Evolutionary conservation across 441 rosid genomes (phyloP).

Genomic region (Gossypium davidsonii): DNA sequence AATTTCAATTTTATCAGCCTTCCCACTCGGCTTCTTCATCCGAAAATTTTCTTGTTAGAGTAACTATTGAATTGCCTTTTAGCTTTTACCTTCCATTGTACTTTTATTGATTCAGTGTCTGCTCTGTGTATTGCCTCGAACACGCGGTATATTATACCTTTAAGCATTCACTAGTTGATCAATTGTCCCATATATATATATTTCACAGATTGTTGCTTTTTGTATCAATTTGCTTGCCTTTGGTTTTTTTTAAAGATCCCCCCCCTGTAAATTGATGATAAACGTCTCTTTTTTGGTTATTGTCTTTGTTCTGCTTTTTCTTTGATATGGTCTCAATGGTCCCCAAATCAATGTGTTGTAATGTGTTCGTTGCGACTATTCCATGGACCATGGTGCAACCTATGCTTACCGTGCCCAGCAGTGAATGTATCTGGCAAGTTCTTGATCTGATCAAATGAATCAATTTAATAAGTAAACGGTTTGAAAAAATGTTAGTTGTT

Average conservation of each 20-base stretch:
- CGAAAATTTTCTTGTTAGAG: not conserved
- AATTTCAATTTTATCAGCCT: constrained; percentile 16
- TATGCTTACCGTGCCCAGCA: not conserved
- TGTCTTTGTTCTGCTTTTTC: not conserved
- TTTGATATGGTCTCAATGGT: not conserved
- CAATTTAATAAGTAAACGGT: too few species aligned
- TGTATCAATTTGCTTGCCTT: not conserved
- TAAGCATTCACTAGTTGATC: not conserved
- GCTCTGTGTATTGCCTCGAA: not conserved
- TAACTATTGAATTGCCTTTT: constrained; percentile 10
- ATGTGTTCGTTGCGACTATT: not conserved
- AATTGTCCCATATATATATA: not conserved
- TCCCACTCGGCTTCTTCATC: not conserved
- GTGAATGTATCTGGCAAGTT: too few species aligned
- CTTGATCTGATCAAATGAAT: too few species aligned
- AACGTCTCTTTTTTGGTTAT: not conserved
- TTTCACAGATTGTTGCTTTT: not conserved
- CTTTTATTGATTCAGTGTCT: not conserved
- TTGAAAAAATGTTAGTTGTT: too few species aligned
- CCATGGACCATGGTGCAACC: not conserved
- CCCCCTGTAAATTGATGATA: not conserved
- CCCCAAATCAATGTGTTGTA: not conserved
- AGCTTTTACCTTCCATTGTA: not conserved
- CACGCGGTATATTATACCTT: not conserved
- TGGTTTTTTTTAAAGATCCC: too few species aligned